These are phyloP conservation scores for Telfairia occidentalis DNA, from an alignment of 331 rosid species.

Conservation along the genomic window DNA sequence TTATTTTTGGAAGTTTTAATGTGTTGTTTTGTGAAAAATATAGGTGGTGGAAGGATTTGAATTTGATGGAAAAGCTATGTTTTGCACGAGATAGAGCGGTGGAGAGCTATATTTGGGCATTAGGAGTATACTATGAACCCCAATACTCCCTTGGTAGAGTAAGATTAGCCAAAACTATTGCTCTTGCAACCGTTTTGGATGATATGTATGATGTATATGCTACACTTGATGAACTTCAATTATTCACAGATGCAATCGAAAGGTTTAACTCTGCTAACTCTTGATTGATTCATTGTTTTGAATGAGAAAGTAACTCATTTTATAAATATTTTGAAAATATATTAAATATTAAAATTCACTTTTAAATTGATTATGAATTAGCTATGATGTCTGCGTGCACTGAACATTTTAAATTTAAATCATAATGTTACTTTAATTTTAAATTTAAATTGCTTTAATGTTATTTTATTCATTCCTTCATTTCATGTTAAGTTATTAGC, in stretches of 20 bases:
- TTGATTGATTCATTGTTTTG: not conserved
- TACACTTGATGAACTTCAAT: not conserved
- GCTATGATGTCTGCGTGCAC: no score
- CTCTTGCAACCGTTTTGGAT: slow-evolving; percentile 18
- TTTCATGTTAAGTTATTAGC: no score
- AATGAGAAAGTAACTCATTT: no score
- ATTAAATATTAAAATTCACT: not conserved
- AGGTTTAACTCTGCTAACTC: not conserved
- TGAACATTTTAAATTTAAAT: no score
- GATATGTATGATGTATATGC: slow-evolving; percentile 10
- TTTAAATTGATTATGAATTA: no score
- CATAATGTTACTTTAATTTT: no score
- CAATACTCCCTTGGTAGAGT: slow-evolving; percentile 13
- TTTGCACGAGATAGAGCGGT: slow-evolving; percentile 30
- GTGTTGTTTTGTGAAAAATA: slow-evolving; percentile 17
- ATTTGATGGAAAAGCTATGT: slow-evolving; percentile 14
- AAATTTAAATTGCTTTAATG: no score
- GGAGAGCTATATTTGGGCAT: slow-evolving; percentile 25
- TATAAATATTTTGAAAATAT: no score
- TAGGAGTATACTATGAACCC: slow-evolving; percentile 19
- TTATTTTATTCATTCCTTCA: no score
- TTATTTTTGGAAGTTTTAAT: not conserved
- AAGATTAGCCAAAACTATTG: slow-evolving; percentile 12
- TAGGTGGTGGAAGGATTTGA: not conserved
- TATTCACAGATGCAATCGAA: not conserved